Base-by-base conservation (phyloP, 2,329 filamentous ascomycete species). In the Fusarium sp. region DNA sequence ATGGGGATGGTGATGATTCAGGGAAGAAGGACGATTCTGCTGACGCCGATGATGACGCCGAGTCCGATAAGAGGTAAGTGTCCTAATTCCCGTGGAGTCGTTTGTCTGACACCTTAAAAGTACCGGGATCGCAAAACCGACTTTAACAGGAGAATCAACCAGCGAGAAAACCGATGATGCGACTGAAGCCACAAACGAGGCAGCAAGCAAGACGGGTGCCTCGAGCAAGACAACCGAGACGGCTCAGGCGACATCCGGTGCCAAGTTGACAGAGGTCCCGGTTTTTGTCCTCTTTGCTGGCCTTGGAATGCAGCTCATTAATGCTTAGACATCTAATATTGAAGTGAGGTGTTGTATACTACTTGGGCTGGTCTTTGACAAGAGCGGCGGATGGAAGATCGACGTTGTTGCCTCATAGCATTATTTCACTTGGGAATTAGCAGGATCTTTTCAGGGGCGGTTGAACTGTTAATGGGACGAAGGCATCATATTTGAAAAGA, bases 151-250 rank as follows among this genome's bases (percentile, higher is more conserved):
- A 6, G 46, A 50, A 12, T 28, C 33, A 5, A 4, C 16, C 4
- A 26, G 46, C 4, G 33, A 37, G 11, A 36, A 50, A 6, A 49
- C 33, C 11, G 1, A 13, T 12, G 46, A 36, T 8, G 16, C 8
- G 0, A 12, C 6, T 2, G 30, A 37, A 15, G 6, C 40, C 20
- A 20, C 20, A 20, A n/a, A 26, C 6, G 31, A 46, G 20, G 23
- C 15, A 6, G 34, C n/a, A 0, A 23, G 6, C 3, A 51, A 28
- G 26, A 41, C 34, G 6, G 7, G 3, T 1, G 26, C n/a, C 0
- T 30, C 31, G 1, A 54, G 20, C n/a, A 34, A 18, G 31, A 46
- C 20, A 18, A 18, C 38, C 1, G 38, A 34, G 7, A 18, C 23
- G 5, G 20, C n/a, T 10, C 30, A 44, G 20, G 36, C 38, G 11